Base-by-base conservation (phyloP, 176 grass and related monocot species). In the Aegilops tauschii region DNA sequence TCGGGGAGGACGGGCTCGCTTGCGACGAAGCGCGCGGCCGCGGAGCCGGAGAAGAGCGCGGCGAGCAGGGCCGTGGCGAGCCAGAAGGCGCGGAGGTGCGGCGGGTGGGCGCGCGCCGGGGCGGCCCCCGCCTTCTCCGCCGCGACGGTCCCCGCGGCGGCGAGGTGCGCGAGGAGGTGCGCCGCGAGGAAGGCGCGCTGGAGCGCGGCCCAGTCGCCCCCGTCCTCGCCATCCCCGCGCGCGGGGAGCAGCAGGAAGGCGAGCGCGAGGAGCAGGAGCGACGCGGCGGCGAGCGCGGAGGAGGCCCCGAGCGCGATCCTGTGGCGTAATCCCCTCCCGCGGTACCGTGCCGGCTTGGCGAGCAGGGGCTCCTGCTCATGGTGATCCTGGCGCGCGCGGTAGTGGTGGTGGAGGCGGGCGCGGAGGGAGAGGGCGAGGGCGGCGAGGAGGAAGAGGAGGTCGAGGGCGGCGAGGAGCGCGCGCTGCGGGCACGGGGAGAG, bases 31-130 rank as follows among this genome's bases (percentile, higher is more conserved):
- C 49, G 47, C 16, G 80, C 87, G 18, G 50, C 73, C 12, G 87
- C 73, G 64, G 50, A 67, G 5, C 74, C 88, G 27, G 80, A 80
- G 75, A 28, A 59, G 34, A 91, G 50, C 70, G 44, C 54, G 16
- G 65, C 64, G 70, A 90, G 12, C 1, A 31, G 71, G 5, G 86
- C 42, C 1, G 88, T 78, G 29, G 18, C 63, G 44, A 86, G 37
- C 90, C 93, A 95, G 90, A 90, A 95, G 56, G 85, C 1, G 35
- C 93, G 77, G 56, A 95, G 82, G 63, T 89, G 77, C 4, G 20
- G 9, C 14, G 88, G 88, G 80, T 88, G 90, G 6, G 42, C 1
- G 4, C 17, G 13, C 18, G 39, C 39, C 39, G 35, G 35, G 6
- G 35, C 28, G 0, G 9, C 59, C 16, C 29, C 23, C 18, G 44